Evolutionary conservation across 202 grass and related monocot species (phyloP).

Genomic region (Carex arenaria): DNA sequence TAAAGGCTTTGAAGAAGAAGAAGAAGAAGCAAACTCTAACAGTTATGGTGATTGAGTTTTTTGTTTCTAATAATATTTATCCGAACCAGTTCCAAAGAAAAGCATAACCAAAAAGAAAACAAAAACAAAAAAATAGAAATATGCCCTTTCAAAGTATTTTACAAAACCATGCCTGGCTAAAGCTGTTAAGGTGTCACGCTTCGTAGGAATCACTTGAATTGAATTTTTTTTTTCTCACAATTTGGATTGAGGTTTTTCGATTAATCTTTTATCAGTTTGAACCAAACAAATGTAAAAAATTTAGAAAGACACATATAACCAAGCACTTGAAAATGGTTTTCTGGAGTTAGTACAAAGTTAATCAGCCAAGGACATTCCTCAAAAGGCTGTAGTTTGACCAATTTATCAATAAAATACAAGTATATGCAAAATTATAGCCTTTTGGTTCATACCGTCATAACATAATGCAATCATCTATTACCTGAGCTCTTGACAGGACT

Average conservation of each 20-base stretch:
- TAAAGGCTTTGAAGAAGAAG: no score
- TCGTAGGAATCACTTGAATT: background rate
- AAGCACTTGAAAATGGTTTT: background rate
- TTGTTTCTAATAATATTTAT: background rate
- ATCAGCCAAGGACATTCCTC: background rate
- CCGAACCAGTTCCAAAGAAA: background rate
- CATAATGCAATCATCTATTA: slow-evolving; percentile 27
- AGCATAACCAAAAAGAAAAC: background rate
- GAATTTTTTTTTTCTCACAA: background rate
- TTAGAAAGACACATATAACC: background rate
- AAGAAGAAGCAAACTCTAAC: background rate
- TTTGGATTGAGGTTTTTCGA: background rate
- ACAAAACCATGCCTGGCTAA: background rate
- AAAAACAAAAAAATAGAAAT: background rate
- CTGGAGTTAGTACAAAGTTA: background rate
- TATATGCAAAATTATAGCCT: background rate
- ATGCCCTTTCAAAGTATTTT: background rate
- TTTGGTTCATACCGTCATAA: background rate
- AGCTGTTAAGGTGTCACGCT: background rate
- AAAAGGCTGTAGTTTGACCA: background rate
- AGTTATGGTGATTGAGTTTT: background rate
- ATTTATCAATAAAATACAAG: background rate
- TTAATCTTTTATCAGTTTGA: background rate
- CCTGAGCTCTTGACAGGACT: slow-evolving; percentile 69
- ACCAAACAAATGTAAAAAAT: background rate